phyloP scores from a whole-genome alignment of 2,329 filamentous ascomycete genomes.

The Gnomoniopsis smithogilvyi region DNA sequence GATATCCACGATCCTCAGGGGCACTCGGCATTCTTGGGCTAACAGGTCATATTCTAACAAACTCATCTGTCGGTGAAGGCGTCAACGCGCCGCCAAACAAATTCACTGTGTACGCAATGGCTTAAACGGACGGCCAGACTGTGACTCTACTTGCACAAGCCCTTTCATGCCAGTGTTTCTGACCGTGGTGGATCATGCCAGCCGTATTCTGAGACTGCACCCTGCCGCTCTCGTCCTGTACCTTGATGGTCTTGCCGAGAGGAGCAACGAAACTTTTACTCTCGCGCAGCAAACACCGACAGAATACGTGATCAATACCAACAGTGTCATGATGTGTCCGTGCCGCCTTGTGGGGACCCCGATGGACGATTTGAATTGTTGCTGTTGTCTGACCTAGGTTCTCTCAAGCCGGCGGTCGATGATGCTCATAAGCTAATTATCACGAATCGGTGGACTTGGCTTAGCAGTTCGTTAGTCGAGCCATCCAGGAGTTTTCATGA shows the following conservation, averaged over 20 bases:
- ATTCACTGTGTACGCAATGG: neutral
- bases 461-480: neutral
- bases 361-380: neutral
- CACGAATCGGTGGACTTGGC: slow-evolving; percentile 7
- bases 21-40: neutral
- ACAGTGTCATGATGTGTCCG: neutral
- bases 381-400: too few relatives aligned
- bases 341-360: neutral
- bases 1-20: slow-evolving; percentile 6
- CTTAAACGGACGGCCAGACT: neutral
- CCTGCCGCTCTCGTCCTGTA: neutral
- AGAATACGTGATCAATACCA: neutral
- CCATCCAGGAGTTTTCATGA: slow-evolving; percentile 10
- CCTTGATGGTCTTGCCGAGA: neutral
- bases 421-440: slow-evolving; percentile 10
- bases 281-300: neutral
- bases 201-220: neutral
- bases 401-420: neutral
- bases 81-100: slow-evolving; percentile 1
- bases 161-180: neutral
- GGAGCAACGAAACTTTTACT: neutral
- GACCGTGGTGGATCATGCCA: neutral
- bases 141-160: neutral
- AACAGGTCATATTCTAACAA: neutral
- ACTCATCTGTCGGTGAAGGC: slow-evolving; percentile 16